Percentiles rank a stretch among this genome's conserved stretches.
Conservation (phyloP, 2,329 filamentous ascomycete species). For the Botrytis hyacinthi region DNA sequence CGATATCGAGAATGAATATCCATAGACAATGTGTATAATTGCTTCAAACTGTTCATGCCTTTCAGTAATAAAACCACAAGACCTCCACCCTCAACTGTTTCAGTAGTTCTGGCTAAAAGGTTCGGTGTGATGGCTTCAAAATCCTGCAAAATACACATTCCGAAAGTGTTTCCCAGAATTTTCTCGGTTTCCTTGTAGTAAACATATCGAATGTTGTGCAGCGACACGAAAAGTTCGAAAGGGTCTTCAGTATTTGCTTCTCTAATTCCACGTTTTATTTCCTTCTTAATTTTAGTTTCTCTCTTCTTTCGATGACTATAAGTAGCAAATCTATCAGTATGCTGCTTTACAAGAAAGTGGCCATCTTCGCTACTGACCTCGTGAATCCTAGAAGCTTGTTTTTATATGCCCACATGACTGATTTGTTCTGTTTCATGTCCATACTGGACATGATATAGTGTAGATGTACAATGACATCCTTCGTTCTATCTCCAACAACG, state of each 20-base stretch:
- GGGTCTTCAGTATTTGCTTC: conserved; percentile 91
- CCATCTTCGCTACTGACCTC: conserved; percentile 48
- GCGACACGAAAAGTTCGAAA: conserved; percentile 94
- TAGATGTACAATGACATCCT: conserved; percentile 93
- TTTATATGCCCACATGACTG: conserved; percentile 97
- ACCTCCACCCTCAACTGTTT: conserved; percentile 96
- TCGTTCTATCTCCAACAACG: conserved; percentile 87
- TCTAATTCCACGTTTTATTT: conserved; percentile 90
- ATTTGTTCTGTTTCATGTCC: conserved; percentile 93
- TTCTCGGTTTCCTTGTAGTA: conserved; percentile 99
- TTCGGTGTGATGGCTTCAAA: conserved; percentile 99
- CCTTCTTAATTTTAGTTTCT: conserved; percentile 96
- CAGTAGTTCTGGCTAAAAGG: conserved; percentile 86
- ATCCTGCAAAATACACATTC: conserved; percentile 97
- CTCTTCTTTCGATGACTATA: conserved; percentile 93
- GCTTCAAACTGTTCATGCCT: conserved; percentile 95
- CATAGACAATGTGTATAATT: conserved; percentile 96
- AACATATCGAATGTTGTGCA: conserved; percentile 96
- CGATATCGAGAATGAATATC: conserved; percentile 95
- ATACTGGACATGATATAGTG: conserved; percentile 90
- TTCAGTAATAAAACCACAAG: conserved; percentile 88
- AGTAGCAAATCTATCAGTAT: conserved; percentile 25
- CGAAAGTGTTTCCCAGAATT: conserved; percentile 95
- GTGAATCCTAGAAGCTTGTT: conserved; percentile 94
- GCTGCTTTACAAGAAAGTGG: conserved; percentile 5